Evolutionary conservation across 805 yeast genomes (phyloP).

Genomic region (Candida mattraensis): DNA sequence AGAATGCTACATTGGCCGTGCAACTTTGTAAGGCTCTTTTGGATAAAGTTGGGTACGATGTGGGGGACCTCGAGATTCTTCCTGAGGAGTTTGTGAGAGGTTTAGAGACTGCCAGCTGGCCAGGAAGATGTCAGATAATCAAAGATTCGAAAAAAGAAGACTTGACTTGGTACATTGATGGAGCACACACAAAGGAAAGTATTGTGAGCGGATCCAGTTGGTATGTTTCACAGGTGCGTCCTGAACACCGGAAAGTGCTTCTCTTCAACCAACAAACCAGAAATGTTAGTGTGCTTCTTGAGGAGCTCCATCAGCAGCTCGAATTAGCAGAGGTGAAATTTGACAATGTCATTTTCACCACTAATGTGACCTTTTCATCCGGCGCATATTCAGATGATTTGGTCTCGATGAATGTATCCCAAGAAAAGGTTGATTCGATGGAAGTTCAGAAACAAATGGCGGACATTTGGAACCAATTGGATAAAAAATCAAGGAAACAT

Average conservation of each 20-base stretch:
- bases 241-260: constrained; percentile 44
- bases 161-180: constrained; percentile 85
- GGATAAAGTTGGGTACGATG: constrained; percentile 42
- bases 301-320: constrained; percentile 47
- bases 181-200: constrained; percentile 94
- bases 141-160: constrained; percentile 37
- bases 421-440: constrained; percentile 74
- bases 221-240: constrained; percentile 50
- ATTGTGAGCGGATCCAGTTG: constrained; percentile 79
- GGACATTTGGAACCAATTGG: constrained; percentile 61
- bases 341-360: constrained; percentile 80
- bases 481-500: constrained; percentile 40
- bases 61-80: constrained; percentile 33
- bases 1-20: constrained; percentile 87
- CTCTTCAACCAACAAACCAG: constrained; percentile 94
- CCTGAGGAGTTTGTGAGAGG: constrained; percentile 59
- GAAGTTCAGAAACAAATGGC: constrained; percentile 78
- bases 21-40: constrained; percentile 66
- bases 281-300: constrained; percentile 68
- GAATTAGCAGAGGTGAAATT: constrained; percentile 44
- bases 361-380: constrained; percentile 87
- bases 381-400: constrained; percentile 81
- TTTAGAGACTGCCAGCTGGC: constrained; percentile 73
- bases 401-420: constrained; percentile 80
- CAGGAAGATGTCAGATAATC: constrained; percentile 90